Evolutionary conservation across 306 rosid species (phyloP).

Genomic region (Cucumis cinereus): DNA sequence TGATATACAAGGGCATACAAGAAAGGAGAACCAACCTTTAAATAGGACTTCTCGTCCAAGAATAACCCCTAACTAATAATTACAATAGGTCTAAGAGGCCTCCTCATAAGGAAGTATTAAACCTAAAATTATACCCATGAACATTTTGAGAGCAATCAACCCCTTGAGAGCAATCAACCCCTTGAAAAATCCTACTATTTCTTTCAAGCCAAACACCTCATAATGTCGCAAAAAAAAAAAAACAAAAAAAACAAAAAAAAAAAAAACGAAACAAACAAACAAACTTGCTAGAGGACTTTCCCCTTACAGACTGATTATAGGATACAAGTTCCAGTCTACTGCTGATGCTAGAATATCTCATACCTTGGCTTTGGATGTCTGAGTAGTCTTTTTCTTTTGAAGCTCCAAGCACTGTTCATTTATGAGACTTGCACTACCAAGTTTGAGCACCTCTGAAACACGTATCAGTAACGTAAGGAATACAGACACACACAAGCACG

Average conservation of each 20-base stretch:
- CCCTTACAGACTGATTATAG: not conserved
- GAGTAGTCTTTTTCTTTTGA: constrained; percentile 61
- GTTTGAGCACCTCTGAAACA: constrained; percentile 50
- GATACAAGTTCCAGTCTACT: not conserved
- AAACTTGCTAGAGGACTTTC: no score
- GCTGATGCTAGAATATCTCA: not conserved
- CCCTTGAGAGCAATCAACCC: no score
- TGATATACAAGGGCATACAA: not conserved
- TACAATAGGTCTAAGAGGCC: not conserved
- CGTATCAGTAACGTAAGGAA: constrained; percentile 14
- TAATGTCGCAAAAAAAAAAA: no score
- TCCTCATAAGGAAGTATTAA: no score
- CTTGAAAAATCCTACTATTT: no score
- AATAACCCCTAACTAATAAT: not conserved
- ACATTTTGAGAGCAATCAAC: not conserved
- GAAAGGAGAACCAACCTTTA: not conserved
- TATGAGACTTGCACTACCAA: constrained; percentile 49
- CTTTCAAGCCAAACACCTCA: no score
- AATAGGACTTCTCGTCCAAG: not conserved
- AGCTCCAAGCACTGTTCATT: constrained; percentile 88
- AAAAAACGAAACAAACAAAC: no score
- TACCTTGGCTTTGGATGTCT: constrained; percentile 60
- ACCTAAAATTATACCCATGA: not conserved
- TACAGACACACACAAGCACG: not conserved
- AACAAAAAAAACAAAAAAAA: no score